Percentiles rank a stretch among this genome's conserved stretches.
Conservation (phyloP, 129 eudicot genomes). For the Flaveria ramosissima region DNA sequence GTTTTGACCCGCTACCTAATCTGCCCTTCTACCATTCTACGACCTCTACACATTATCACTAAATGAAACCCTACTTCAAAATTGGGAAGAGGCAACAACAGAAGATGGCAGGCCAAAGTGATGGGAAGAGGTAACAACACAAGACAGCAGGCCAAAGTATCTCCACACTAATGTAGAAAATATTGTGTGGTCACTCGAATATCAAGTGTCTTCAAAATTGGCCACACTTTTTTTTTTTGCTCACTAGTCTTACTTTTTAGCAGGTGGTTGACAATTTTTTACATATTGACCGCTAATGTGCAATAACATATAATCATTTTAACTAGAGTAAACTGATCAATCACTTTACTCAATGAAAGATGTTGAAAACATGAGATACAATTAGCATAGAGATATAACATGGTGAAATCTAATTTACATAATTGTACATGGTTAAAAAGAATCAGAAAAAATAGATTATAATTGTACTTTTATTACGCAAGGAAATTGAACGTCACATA, state of each 20-base stretch:
- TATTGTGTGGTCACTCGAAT: not conserved
- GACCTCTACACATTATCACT: not conserved
- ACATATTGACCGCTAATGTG: conserved; percentile 1
- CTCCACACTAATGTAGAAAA: not conserved
- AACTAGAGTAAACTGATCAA: conserved; percentile 1
- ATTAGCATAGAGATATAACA: not conserved
- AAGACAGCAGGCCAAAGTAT: conserved; percentile 3
- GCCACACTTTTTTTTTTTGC: not conserved
- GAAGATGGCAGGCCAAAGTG: not conserved
- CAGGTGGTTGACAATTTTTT: not conserved
- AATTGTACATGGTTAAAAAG: not conserved
- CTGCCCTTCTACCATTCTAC: not conserved
- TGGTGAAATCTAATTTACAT: not conserved
- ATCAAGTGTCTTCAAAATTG: not conserved
- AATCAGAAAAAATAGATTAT: not conserved
- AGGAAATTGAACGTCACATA: not conserved
- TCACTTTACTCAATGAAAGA: not conserved
- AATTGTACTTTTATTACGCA: not conserved
- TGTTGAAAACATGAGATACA: not conserved
- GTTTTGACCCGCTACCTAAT: not conserved
- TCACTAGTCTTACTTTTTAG: conserved; percentile 7
- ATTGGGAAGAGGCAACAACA: not conserved
- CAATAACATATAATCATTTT: not conserved
- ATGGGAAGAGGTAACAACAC: not conserved
- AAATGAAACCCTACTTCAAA: not conserved